Evolutionary conservation across 2,329 filamentous ascomycete species (phyloP), one percentile per base, ranked within the genome.

Genomic region (Monilinia vaccinii-corymbosi): DNA sequence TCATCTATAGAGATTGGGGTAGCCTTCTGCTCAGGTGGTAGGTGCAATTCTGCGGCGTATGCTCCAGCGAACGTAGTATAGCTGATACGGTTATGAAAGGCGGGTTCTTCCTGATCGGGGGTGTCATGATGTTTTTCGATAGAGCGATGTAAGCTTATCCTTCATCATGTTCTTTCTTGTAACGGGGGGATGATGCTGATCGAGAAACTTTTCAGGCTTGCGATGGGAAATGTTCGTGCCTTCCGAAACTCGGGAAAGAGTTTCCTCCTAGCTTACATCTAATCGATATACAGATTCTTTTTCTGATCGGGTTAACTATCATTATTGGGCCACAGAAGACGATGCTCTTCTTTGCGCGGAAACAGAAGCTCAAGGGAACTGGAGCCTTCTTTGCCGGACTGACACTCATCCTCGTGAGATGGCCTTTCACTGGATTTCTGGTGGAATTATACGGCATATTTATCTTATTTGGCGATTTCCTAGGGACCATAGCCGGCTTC

Each of bases 91-190:
- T 58, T 62, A n/a, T 46, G 62, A 60, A 73, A 96, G 93, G 93
- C 74, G 91, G 89, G 67, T 87, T 97, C 79, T 99, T 99, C 80
- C 84, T 99, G 60, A 83, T 97, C 72, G 89, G 91, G 71, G 94
- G 94, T 63, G 90, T 99, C 11, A 81, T 99, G 76, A 83, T 99
- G 76, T 97, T 99, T 79, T 99, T 99, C 78, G 94, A 99, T 76
- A 85, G 94, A 66, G 90, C 94, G 71, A 92, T 97, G 90, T 93
- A 79, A 71, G 86, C 25, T 28, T 6, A 28, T 79, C 11, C 46
- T 58, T 36, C 28, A 51, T 40, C n/a, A n/a, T n/a, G n/a, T n/a
- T n/a, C n/a, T n/a, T 25, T 46, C 34, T n/a, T 45, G 16, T 6
- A 38, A 31, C 8, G 32, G 38, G 2, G 2, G 10, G 4, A 44